These are phyloP conservation scores for Vachellia collinsii DNA, from an alignment of 306 rosid genomes.

Conservation along the genomic window DNA sequence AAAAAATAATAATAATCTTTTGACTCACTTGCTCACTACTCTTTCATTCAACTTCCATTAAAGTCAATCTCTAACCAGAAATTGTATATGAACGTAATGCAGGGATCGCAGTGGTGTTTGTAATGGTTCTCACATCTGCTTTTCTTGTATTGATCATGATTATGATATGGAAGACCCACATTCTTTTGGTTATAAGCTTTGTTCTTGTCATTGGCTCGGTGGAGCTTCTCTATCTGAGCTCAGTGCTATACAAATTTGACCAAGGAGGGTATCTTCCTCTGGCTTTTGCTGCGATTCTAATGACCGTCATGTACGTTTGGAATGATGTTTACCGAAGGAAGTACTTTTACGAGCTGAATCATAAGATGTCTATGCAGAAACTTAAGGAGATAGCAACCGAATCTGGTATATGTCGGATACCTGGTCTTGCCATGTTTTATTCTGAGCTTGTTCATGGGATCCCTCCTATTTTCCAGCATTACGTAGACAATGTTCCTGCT, in stretches of 20 bases:
- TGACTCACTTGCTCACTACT: background rate
- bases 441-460: conserved; percentile 16
- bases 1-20: background rate
- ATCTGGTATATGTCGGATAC: background rate
- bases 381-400: background rate
- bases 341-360: conserved; percentile 14
- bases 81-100: background rate
- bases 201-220: background rate
- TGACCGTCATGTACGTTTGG: conserved; percentile 17
- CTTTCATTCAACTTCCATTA: background rate
- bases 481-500: conserved; percentile 5
- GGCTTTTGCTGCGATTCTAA: conserved; percentile 8
- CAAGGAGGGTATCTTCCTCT: conserved; percentile 22
- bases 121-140: conserved; percentile 13
- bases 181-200: conserved; percentile 8
- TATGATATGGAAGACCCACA: conserved; percentile 27
- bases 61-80: background rate
- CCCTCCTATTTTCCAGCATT: conserved; percentile 15
- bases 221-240: conserved; percentile 1
- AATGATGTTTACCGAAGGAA: conserved; percentile 15
- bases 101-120: conserved; percentile 23
- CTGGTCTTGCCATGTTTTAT: conserved; percentile 19
- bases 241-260: conserved; percentile 9
- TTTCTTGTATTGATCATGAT: conserved; percentile 19
- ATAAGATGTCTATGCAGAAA: background rate